These are phyloP conservation scores for Penicillium parvum DNA, from an alignment of 495 filamentous ascomycete genomes.

Conservation along the genomic window DNA sequence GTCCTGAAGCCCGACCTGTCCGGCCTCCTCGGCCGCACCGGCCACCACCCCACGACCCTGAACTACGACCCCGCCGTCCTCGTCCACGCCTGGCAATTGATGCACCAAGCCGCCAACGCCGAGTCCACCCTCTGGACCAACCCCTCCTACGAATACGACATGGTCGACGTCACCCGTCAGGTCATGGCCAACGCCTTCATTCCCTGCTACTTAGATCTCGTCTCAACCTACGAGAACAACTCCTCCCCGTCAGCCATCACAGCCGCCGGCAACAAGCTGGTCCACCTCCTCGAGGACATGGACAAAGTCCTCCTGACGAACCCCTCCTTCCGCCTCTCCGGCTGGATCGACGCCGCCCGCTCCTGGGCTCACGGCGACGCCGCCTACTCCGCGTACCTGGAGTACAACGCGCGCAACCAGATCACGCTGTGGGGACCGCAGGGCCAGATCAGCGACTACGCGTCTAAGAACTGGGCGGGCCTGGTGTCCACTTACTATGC, in stretches of 20 bases:
- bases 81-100: slow-evolving; percentile 37
- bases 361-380: slow-evolving; percentile 26
- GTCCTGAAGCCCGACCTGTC: slow-evolving; percentile 40
- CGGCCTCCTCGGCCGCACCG: slow-evolving; percentile 34
- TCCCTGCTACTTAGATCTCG: slow-evolving; percentile 32
- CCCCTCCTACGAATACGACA: slow-evolving; percentile 44
- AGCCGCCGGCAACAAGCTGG: slow-evolving; percentile 24
- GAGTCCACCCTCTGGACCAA: slow-evolving; percentile 41
- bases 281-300: slow-evolving; percentile 33
- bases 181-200: slow-evolving; percentile 47
- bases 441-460: slow-evolving; percentile 49
- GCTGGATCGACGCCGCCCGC: slow-evolving; percentile 40
- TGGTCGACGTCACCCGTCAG: slow-evolving; percentile 50
- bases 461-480: slow-evolving; percentile 47
- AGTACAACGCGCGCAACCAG: slow-evolving; percentile 51
- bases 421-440: slow-evolving; percentile 51
- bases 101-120: slow-evolving; percentile 34
- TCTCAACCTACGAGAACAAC: slow-evolving; percentile 30
- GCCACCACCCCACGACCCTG: slow-evolving; percentile 39
- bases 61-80: slow-evolving; percentile 40
- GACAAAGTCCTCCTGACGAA: slow-evolving; percentile 45
- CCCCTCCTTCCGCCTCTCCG: slow-evolving; percentile 39
- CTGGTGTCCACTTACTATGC: slow-evolving; percentile 46
- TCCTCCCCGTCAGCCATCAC: slow-evolving; percentile 14
- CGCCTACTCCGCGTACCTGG: slow-evolving; percentile 33